Evolutionary conservation across 2,329 filamentous ascomycete species (phyloP).

Genomic region (Cercospora sp.): DNA sequence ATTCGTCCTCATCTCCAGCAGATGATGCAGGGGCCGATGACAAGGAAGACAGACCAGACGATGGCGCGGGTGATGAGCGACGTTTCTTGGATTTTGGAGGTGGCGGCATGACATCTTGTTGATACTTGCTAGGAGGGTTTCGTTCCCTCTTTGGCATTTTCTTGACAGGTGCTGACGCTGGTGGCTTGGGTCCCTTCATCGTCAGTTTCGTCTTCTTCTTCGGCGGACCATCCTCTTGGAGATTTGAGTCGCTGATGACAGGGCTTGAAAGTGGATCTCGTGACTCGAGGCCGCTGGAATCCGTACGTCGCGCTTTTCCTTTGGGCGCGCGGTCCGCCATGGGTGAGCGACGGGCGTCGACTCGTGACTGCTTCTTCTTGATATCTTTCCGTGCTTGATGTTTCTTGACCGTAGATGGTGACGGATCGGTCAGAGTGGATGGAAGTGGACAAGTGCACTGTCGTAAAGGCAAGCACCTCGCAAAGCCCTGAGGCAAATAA

Average conservation of each 20-base stretch:
- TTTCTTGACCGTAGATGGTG: slow-evolving; percentile 1
- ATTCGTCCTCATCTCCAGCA: slow-evolving; percentile 11
- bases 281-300: neutral
- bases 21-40: slow-evolving; percentile 27
- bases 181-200: slow-evolving; percentile 27
- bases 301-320: slow-evolving; percentile 12
- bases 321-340: slow-evolving; percentile 7
- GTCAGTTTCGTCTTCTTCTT: slow-evolving; percentile 33
- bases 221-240: slow-evolving; percentile 19
- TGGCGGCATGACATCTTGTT: slow-evolving; percentile 18
- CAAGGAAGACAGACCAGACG: slow-evolving; percentile 32
- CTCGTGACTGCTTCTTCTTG: slow-evolving; percentile 34
- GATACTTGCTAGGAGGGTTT: slow-evolving; percentile 23
- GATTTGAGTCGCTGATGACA: slow-evolving; percentile 21
- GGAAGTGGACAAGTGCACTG: neutral
- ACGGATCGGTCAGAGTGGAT: neutral
- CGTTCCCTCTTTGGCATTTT: slow-evolving; percentile 16
- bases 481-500: slow-evolving; percentile 6
- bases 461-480: neutral
- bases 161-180: slow-evolving; percentile 1
- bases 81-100: slow-evolving; percentile 11
- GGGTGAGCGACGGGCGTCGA: slow-evolving; percentile 30
- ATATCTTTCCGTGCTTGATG: neutral
- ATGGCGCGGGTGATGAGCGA: slow-evolving; percentile 23
- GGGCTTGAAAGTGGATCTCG: slow-evolving; percentile 2